These are phyloP conservation scores for Thuja plicata DNA, from an alignment of 83 land plant species.

Conservation along the genomic window DNA sequence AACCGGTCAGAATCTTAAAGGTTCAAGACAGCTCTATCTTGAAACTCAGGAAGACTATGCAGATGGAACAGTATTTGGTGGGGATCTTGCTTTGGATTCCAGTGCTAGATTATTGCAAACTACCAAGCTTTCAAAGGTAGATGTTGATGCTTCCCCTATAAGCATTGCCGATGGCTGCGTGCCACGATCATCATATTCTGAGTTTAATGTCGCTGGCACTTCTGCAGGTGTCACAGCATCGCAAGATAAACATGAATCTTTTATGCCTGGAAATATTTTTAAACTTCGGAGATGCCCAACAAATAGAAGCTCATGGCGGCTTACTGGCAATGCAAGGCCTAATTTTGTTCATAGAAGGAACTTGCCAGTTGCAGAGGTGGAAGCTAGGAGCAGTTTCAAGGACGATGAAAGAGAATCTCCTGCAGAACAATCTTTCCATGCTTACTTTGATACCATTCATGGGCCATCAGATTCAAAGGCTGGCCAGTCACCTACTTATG, in stretches of 20 bases:
- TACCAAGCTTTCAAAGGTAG: slow-evolving; percentile 15
- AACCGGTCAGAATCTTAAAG: neutral
- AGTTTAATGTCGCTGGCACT: slow-evolving; percentile 23
- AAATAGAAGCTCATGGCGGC: slow-evolving; percentile 15
- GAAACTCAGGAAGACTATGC: neutral
- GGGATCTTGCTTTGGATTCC: slow-evolving; percentile 1
- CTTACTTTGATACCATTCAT: slow-evolving; percentile 6
- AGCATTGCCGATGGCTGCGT: slow-evolving; percentile 21
- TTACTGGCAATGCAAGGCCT: slow-evolving; percentile 14
- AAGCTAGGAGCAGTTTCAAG: slow-evolving; percentile 13
- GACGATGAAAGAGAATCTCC: slow-evolving; percentile 30
- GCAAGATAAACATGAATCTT: neutral
- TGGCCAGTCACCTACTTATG: slow-evolving; percentile 21
- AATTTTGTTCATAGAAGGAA: neutral
- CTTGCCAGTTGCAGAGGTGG: slow-evolving; percentile 12
- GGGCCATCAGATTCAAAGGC: neutral
- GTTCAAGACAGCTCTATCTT: neutral
- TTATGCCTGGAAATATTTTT: slow-evolving; percentile 12
- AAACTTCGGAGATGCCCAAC: slow-evolving; percentile 14
- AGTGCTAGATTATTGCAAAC: neutral
- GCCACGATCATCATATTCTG: slow-evolving; percentile 5
- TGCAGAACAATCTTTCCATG: slow-evolving; percentile 10
- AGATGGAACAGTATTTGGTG: neutral
- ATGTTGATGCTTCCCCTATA: slow-evolving; percentile 20
- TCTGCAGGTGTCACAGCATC: slow-evolving; percentile 18